These are phyloP conservation scores for Fusarium camptoceras DNA, from an alignment of 2,329 filamentous ascomycete genomes.

Conservation along the genomic window DNA sequence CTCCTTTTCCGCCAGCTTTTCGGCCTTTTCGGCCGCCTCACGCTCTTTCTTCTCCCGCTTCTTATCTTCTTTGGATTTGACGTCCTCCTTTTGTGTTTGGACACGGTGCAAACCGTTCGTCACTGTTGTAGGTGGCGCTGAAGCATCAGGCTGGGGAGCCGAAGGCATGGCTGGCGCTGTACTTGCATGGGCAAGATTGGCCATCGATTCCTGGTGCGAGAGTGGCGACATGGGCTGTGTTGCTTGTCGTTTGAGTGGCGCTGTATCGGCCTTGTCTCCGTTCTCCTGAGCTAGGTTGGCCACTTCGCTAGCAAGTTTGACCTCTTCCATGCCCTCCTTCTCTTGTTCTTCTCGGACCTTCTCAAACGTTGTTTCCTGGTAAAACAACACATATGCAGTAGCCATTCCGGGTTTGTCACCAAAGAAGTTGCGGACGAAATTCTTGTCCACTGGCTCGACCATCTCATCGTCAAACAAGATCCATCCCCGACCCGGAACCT, in stretches of 20 bases:
- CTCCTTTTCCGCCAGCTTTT: constrained; percentile 61
- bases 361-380: constrained; percentile 86
- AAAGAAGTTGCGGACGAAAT: constrained; percentile 96
- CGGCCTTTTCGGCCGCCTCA: constrained; percentile 67
- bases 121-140: constrained; percentile 28
- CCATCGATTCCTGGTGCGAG: constrained; percentile 64
- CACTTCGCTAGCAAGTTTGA: constrained; percentile 66
- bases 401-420: constrained; percentile 91
- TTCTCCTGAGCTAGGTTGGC: constrained; percentile 66
- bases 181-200: constrained; percentile 72
- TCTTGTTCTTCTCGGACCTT: constrained; percentile 82
- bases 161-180: constrained; percentile 66
- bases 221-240: constrained; percentile 61
- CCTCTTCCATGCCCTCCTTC: constrained; percentile 76
- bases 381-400: constrained; percentile 96
- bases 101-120: constrained; percentile 38
- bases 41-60: constrained; percentile 77
- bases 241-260: constrained; percentile 61
- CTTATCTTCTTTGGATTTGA: constrained; percentile 69
- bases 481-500: constrained; percentile 96
- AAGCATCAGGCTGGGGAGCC: constrained; percentile 27
- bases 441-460: constrained; percentile 97
- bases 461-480: constrained; percentile 97
- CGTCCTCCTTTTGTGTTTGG: constrained; percentile 45
- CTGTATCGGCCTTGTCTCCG: constrained; percentile 58